phyloP scores from a whole-genome alignment of 1,284 basidiomycete genomes.

The Ceratobasidium sp. region DNA sequence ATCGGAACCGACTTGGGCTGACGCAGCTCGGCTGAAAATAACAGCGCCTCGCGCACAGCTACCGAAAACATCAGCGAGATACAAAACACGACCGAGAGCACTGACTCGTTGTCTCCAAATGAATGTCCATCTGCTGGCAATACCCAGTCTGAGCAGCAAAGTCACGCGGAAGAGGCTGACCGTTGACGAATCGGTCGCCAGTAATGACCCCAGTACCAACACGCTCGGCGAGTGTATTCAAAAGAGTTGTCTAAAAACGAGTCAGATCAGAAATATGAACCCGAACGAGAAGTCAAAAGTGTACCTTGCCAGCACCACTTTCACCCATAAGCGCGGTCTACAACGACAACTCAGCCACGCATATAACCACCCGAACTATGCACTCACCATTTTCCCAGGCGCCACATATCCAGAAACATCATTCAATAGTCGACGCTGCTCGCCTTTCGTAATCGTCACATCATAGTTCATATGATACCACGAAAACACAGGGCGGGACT shows the following conservation, averaged over 20 bases:
- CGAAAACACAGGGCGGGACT: conserved; percentile 60
- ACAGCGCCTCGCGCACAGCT: conserved; percentile 82
- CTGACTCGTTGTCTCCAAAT: conserved; percentile 65
- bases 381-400: conserved; percentile 85
- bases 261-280: neutral
- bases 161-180: conserved; percentile 71
- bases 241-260: conserved; percentile 66
- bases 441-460: conserved; percentile 67
- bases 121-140: conserved; percentile 84
- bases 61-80: conserved; percentile 59
- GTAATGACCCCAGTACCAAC: conserved; percentile 79
- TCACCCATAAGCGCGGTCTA: conserved; percentile 71
- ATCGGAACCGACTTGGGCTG: conserved; percentile 74
- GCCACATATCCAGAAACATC: conserved; percentile 86
- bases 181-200: conserved; percentile 83
- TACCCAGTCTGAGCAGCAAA: conserved; percentile 83
- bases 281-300: neutral
- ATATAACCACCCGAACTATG: too few relatives aligned
- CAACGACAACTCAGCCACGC: conserved; percentile 9
- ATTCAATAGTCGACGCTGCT: conserved; percentile 72
- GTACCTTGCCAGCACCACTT: conserved; percentile 67
- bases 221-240: conserved; percentile 86
- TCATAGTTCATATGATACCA: conserved; percentile 72
- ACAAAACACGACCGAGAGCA: neutral
- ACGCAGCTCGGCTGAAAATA: conserved; percentile 83